Conservation (phyloP, 768 basidiomycete genomes). For the Terana coerulea region DNA sequence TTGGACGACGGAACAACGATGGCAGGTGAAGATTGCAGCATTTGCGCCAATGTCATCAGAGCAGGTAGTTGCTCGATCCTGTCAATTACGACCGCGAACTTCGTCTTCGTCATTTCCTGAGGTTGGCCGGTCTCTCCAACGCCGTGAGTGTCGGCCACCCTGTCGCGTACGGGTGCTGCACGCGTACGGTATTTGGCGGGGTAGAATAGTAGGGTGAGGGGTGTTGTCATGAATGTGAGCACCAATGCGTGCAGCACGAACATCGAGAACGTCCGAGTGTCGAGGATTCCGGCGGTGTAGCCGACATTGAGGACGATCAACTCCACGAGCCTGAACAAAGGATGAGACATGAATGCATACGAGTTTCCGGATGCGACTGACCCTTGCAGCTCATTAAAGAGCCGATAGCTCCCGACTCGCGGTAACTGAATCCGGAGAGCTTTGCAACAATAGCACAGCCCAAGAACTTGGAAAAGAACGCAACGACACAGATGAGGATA, state of each 20-base stretch:
- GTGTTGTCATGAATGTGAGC: slow-evolving; percentile 82
- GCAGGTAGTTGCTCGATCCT: slow-evolving; percentile 78
- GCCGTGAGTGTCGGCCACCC: too few relatives aligned
- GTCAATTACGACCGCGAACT: slow-evolving; percentile 74
- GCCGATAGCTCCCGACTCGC: slow-evolving; percentile 84
- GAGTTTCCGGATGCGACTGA: slow-evolving; percentile 32
- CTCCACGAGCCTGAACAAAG: slow-evolving; percentile 58
- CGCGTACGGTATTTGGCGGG: slow-evolving; percentile 55
- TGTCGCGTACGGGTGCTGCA: slow-evolving; percentile 16
- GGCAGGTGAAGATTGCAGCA: slow-evolving; percentile 49
- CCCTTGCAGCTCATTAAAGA: slow-evolving; percentile 90
- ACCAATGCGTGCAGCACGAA: slow-evolving; percentile 79
- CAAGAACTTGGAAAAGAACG: slow-evolving; percentile 78
- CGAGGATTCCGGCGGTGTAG: slow-evolving; percentile 59
- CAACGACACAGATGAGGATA: slow-evolving; percentile 66
- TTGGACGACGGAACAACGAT: neutral
- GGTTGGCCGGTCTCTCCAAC: neutral
- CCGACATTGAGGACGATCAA: slow-evolving; percentile 92
- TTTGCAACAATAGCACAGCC: slow-evolving; percentile 62
- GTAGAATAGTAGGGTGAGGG: slow-evolving; percentile 75
- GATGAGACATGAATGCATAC: neutral
- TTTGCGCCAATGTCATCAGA: slow-evolving; percentile 76
- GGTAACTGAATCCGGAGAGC: slow-evolving; percentile 56
- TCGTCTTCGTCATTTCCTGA: slow-evolving; percentile 45
- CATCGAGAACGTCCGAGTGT: slow-evolving; percentile 77